Conservation (phyloP, 495 filamentous ascomycete genomes). For the Penicillium samsonianum region DNA sequence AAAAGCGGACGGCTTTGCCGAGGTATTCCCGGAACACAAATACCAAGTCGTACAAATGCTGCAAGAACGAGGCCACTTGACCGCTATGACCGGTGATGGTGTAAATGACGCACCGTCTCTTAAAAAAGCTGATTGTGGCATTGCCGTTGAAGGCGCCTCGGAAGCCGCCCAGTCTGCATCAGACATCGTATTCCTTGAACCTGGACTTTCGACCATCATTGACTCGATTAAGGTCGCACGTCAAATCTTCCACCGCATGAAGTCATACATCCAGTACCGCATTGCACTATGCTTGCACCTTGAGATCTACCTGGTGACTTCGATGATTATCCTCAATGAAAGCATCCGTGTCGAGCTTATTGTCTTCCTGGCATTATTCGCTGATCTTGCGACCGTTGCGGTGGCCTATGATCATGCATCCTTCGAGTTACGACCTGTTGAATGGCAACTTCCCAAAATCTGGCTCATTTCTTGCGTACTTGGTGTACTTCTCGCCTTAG, state of each 20-base stretch:
- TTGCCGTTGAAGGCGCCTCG: slow-evolving; percentile 72
- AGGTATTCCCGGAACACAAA: slow-evolving; percentile 98
- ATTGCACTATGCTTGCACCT: slow-evolving; percentile 74
- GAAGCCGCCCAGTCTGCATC: slow-evolving; percentile 73
- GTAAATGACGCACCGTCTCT: slow-evolving; percentile 96
- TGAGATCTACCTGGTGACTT: slow-evolving; percentile 71
- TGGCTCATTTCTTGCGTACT: slow-evolving; percentile 70
- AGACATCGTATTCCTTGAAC: slow-evolving; percentile 75
- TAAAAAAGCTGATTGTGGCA: slow-evolving; percentile 86
- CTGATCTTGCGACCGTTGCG: slow-evolving; percentile 72
- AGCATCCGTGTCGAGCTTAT: slow-evolving; percentile 66
- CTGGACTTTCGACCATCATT: slow-evolving; percentile 72
- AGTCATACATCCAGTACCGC: slow-evolving; percentile 76
- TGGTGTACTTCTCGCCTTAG: slow-evolving; percentile 64
- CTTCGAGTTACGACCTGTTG: slow-evolving; percentile 66
- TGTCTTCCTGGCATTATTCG: slow-evolving; percentile 73
- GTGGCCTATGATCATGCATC: slow-evolving; percentile 75
- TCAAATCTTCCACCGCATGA: slow-evolving; percentile 80
- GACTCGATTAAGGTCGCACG: slow-evolving; percentile 73
- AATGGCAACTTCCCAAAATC: slow-evolving; percentile 78
- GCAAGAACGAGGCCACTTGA: slow-evolving; percentile 92
- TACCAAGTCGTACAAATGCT: slow-evolving; percentile 97
- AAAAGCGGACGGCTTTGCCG: slow-evolving; percentile 73
- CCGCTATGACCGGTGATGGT: slow-evolving; percentile 98
- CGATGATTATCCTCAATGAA: slow-evolving; percentile 74